These are phyloP conservation scores for Phytophthora meadii DNA, from an alignment of 352 stramenopile species.

Conservation along the genomic window DNA sequence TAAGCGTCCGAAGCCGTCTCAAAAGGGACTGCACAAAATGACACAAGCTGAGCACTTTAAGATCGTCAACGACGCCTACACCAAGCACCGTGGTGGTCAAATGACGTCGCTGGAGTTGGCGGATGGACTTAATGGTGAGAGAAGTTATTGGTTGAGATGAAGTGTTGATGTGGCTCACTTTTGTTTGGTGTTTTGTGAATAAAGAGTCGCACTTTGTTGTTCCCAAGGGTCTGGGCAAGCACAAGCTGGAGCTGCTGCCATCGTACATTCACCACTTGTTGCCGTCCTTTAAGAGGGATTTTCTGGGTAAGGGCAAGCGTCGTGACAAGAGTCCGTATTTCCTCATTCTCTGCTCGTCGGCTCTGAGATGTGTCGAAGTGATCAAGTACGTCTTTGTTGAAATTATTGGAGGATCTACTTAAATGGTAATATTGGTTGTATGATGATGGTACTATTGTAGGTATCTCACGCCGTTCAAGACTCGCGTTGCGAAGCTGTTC, in stretches of 20 bases:
- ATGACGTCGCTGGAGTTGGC: conserved; percentile 87
- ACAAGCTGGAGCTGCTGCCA: conserved; percentile 75
- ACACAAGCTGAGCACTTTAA: conserved; percentile 78
- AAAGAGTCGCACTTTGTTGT: conserved; percentile 75
- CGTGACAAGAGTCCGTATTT: conserved; percentile 92
- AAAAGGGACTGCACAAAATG: conserved; percentile 85
- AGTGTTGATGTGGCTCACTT: not conserved
- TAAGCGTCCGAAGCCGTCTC: conserved; percentile 42
- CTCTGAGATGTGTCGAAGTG: conserved; percentile 91
- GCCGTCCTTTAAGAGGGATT: conserved; percentile 80
- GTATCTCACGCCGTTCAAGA: conserved; percentile 84
- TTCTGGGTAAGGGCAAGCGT: conserved; percentile 76
- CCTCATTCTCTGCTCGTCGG: conserved; percentile 93
- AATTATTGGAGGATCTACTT: too few relatives aligned
- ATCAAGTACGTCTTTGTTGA: conserved; percentile 82
- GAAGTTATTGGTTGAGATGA: not conserved
- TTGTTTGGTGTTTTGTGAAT: conserved; percentile 4
- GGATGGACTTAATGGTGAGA: conserved; percentile 75
- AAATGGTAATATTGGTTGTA: not conserved
- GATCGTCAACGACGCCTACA: conserved; percentile 83
- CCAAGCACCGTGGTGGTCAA: conserved; percentile 74
- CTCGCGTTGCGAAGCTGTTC: conserved; percentile 96
- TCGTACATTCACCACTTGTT: conserved; percentile 80
- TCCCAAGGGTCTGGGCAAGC: conserved; percentile 74
- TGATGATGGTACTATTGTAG: conserved; percentile 26